These are phyloP conservation scores for Malania oleifera DNA, from an alignment of 164 flowering plant species.

Conservation along the genomic window DNA sequence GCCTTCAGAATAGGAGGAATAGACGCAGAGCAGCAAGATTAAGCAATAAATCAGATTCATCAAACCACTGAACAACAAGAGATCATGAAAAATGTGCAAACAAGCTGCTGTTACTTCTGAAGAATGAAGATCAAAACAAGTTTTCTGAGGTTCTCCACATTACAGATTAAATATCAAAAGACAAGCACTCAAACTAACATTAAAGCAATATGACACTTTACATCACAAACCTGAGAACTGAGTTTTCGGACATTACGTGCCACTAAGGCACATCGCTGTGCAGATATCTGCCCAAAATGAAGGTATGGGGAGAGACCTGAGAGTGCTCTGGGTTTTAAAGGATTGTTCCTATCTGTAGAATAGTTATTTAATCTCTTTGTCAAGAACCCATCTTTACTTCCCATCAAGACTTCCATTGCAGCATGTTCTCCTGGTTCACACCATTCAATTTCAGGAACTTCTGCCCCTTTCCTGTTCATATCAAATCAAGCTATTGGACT, in stretches of 20 bases:
- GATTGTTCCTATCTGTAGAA: constrained; percentile 70
- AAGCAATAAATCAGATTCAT: neutral
- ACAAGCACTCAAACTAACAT: neutral
- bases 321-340: constrained; percentile 69
- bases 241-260: constrained; percentile 52
- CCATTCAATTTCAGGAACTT: constrained; percentile 88
- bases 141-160: neutral
- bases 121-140: too few relatives aligned
- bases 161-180: neutral
- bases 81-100: neutral
- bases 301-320: constrained; percentile 96
- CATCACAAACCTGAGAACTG: constrained; percentile 59
- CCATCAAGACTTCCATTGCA: constrained; percentile 73
- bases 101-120: neutral
- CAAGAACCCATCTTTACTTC: constrained; percentile 72
- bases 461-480: constrained; percentile 75
- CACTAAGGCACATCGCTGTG: constrained; percentile 89
- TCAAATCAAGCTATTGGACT: constrained; percentile 3
- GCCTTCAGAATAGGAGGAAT: constrained; percentile 48
- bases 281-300: constrained; percentile 94
- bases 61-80: neutral
- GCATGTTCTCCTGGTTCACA: constrained; percentile 83
- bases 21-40: neutral
- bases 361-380: constrained; percentile 66
- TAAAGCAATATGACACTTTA: neutral